Conservation (phyloP, 202 grass and related monocot species). For the Saccharum hybrid region DNA sequence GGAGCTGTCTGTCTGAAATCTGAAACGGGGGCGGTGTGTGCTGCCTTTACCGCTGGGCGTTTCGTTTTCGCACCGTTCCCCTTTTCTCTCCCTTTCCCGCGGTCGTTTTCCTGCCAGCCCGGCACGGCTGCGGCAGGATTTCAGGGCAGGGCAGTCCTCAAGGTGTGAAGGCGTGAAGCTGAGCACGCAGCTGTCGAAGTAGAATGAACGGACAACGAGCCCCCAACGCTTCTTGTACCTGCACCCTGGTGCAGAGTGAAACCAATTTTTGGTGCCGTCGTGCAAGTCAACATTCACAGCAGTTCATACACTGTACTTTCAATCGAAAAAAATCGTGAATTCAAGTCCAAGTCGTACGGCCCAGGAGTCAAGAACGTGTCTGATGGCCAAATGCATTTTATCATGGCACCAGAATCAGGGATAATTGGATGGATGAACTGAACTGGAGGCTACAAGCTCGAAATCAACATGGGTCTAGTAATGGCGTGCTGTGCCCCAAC, state of each 20-base stretch:
- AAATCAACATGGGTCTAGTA: neutral
- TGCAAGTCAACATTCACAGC: neutral
- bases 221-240: neutral
- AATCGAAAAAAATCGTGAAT: neutral
- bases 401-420: neutral
- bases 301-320: neutral
- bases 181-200: too few relatives aligned
- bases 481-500: neutral
- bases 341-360: neutral
- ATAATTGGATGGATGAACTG: neutral
- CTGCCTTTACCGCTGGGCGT: neutral
- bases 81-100: neutral
- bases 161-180: neutral
- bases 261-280: neutral
- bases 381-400: neutral
- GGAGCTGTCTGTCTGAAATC: constrained; percentile 8
- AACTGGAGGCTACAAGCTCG: neutral
- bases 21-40: neutral
- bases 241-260: neutral
- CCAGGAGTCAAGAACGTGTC: neutral
- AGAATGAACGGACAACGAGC: neutral
- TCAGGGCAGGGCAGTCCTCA: neutral
- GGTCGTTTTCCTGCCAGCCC: constrained; percentile 17
- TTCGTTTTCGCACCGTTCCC: neutral
- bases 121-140: neutral